Percentiles rank a stretch among this genome's conserved stretches.
Conservation (phyloP, 1,284 basidiomycete genomes). For the Irpex sp. region DNA sequence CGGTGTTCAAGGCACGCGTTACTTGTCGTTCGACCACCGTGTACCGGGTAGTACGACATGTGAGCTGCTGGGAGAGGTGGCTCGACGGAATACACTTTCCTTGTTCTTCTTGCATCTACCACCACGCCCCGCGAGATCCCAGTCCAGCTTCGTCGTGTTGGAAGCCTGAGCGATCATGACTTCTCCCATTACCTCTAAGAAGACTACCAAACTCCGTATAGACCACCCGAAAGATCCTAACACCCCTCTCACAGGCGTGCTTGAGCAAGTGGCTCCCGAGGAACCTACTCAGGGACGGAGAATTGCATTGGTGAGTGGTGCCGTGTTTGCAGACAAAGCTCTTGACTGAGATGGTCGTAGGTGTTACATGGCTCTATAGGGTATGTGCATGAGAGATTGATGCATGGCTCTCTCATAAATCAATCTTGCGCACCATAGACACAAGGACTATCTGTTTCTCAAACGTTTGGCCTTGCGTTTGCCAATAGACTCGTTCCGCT, state of each 20-base stretch:
- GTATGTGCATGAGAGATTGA: conserved; percentile 33
- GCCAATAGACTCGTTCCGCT: conserved; percentile 77
- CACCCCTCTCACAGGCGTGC: conserved; percentile 52
- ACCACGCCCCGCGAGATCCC: neutral
- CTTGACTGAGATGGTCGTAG: conserved; percentile 2
- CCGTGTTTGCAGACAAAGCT: neutral
- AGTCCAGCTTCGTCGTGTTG: too few relatives aligned
- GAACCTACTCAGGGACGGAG: conserved; percentile 51
- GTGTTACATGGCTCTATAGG: conserved; percentile 74
- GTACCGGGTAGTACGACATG: conserved; percentile 3
- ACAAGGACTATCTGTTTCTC: conserved; percentile 83
- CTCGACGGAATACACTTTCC: neutral
- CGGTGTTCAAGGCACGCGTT: neutral
- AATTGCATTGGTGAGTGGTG: conserved; percentile 60
- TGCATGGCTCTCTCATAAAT: neutral
- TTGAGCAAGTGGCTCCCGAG: conserved; percentile 56
- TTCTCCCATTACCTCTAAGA: conserved; percentile 24
- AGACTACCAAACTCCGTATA: conserved; percentile 49
- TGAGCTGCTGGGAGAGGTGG: neutral
- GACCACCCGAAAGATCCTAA: conserved; percentile 48
- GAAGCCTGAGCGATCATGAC: conserved; percentile 1
- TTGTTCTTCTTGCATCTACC: neutral
- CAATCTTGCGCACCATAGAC: conserved; percentile 38
- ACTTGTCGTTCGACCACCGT: neutral
- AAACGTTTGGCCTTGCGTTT: conserved; percentile 65